Conservation (phyloP, 2,329 filamentous ascomycete species). For the Pseudogymnoascus sp. region DNA sequence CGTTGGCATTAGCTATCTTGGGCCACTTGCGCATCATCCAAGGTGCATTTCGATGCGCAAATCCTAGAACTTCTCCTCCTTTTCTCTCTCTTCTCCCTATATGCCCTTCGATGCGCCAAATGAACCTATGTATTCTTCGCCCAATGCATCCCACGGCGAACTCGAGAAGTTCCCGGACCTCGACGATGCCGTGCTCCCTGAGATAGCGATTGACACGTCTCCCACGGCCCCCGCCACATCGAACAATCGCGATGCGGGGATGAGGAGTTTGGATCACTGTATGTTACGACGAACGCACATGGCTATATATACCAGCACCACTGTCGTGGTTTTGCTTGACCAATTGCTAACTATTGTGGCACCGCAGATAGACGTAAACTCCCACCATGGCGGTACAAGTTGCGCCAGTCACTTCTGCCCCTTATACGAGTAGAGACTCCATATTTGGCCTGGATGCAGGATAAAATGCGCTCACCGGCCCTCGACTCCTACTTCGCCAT, state of each 20-base stretch:
- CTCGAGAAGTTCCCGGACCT: slow-evolving; percentile 24
- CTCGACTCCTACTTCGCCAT: slow-evolving; percentile 96
- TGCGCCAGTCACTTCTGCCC: slow-evolving; percentile 76
- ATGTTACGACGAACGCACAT: slow-evolving; percentile 26
- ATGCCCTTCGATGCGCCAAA: slow-evolving; percentile 16
- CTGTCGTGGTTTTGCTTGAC: slow-evolving; percentile 6
- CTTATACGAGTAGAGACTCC: slow-evolving; percentile 92
- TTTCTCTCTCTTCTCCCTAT: background rate
- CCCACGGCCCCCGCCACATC: background rate
- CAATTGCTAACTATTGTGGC: slow-evolving; percentile 5
- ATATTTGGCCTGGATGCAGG: slow-evolving; percentile 81
- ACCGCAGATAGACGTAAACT: slow-evolving; percentile 68
- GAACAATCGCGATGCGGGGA: slow-evolving; percentile 56
- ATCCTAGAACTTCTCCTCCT: background rate
- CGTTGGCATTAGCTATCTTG: background rate
- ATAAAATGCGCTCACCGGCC: slow-evolving; percentile 66
- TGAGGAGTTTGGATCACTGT: slow-evolving; percentile 76
- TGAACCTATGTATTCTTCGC: slow-evolving; percentile 28
- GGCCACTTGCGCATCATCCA: slow-evolving; percentile 3
- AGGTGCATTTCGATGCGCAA: slow-evolving; percentile 2
- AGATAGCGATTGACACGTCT: slow-evolving; percentile 8
- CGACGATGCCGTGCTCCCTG: slow-evolving; percentile 23
- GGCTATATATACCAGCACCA: background rate
- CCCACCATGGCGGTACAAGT: slow-evolving; percentile 77
- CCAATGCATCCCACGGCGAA: slow-evolving; percentile 26